Percentiles rank a stretch among this genome's conserved stretches.
phyloP scores from a whole-genome alignment of 768 basidiomycete genomes.

The Zangia roseola region DNA sequence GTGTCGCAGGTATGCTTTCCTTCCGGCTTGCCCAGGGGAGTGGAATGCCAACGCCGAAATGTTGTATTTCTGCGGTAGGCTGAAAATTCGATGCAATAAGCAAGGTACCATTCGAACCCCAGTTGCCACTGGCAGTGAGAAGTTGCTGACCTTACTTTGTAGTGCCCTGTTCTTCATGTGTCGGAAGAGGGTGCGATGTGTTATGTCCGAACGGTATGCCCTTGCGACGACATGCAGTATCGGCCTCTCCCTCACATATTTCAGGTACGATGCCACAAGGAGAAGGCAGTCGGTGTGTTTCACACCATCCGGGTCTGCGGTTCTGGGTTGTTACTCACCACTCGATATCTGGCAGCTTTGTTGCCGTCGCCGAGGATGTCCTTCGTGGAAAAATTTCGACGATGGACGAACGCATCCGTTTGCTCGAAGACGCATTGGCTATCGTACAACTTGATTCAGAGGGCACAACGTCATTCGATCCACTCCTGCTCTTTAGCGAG shows the following conservation, averaged over 20 bases:
- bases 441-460: constrained; percentile 34
- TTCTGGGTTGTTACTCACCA: neutral
- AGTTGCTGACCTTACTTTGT: neutral
- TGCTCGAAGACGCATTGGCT: constrained; percentile 53
- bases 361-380: constrained; percentile 52
- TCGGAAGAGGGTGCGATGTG: constrained; percentile 46
- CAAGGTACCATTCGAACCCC: constrained; percentile 10
- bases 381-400: constrained; percentile 45
- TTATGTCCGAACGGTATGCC: constrained; percentile 51
- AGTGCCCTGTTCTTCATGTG: constrained; percentile 42
- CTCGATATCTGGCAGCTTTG: constrained; percentile 37
- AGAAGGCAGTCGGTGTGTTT: constrained; percentile 49
- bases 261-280: constrained; percentile 53
- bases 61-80: constrained; percentile 9
- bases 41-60: too few species aligned
- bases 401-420: constrained; percentile 51
- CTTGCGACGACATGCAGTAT: neutral
- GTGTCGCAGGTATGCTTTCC: constrained; percentile 25
- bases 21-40: neutral
- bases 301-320: neutral
- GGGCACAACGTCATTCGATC: constrained; percentile 35
- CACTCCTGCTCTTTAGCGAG: constrained; percentile 43
- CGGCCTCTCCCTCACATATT: neutral
- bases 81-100: constrained; percentile 30
- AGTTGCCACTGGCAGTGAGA: neutral